These are phyloP conservation scores for Nidularia sp. DNA, from an alignment of 768 basidiomycete species.

Conservation along the genomic window DNA sequence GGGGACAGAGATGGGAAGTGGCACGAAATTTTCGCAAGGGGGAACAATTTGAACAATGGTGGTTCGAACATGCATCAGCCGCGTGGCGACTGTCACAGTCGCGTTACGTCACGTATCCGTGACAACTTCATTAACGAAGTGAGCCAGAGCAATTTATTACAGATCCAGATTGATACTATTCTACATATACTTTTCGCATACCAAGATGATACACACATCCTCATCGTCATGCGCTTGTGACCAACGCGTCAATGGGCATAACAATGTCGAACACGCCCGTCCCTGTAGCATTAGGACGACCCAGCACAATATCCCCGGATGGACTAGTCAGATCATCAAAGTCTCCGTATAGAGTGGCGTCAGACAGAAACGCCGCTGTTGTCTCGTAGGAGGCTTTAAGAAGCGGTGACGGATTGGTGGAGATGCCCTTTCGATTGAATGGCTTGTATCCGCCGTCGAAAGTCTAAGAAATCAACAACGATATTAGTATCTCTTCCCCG, in stretches of 20 bases:
- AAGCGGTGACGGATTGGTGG: slow-evolving; percentile 89
- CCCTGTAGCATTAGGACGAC: slow-evolving; percentile 84
- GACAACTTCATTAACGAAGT: slow-evolving; percentile 7
- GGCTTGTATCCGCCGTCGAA: slow-evolving; percentile 98
- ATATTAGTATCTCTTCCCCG: neutral
- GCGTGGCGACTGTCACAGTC: slow-evolving; percentile 25
- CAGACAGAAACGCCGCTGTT: slow-evolving; percentile 88
- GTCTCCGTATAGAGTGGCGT: slow-evolving; percentile 92
- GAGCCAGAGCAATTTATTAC: neutral
- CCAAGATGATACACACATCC: slow-evolving; percentile 1
- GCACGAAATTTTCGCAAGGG: slow-evolving; percentile 4
- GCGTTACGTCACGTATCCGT: slow-evolving; percentile 30
- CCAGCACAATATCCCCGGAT: slow-evolving; percentile 88
- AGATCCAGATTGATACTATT: slow-evolving; percentile 3
- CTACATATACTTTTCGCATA: slow-evolving; percentile 3
- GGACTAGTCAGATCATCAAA: slow-evolving; percentile 91
- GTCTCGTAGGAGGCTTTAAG: slow-evolving; percentile 98
- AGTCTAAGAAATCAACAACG: slow-evolving; percentile 51
- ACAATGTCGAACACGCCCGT: slow-evolving; percentile 93
- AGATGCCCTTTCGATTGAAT: slow-evolving; percentile 95
- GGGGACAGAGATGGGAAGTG: slow-evolving; percentile 5
- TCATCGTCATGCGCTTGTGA: slow-evolving; percentile 3
- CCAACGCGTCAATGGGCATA: slow-evolving; percentile 36
- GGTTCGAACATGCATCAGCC: slow-evolving; percentile 11
- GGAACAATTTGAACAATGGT: slow-evolving; percentile 9